phyloP scores from a whole-genome alignment of 2,329 filamentous ascomycete species.

The Amphichorda felina region DNA sequence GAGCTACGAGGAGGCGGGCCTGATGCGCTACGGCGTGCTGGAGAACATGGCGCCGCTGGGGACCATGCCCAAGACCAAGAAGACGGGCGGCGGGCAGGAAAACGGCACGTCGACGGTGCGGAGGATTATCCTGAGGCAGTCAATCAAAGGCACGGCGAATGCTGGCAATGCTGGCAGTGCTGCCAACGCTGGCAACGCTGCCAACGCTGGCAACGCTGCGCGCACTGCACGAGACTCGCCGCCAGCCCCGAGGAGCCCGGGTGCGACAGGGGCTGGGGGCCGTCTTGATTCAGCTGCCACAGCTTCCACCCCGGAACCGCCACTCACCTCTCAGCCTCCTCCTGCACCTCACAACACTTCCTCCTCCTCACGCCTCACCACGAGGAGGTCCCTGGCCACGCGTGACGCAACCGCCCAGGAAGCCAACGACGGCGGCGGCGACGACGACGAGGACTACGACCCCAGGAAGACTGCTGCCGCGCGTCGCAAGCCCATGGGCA shows the following conservation, averaged over 20 bases:
- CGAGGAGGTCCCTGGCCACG: constrained; percentile 8
- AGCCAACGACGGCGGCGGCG: constrained; percentile 20
- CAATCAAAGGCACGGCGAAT: constrained; percentile 13
- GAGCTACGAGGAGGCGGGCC: constrained; percentile 68
- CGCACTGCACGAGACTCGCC: constrained; percentile 1
- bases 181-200: constrained; percentile 5
- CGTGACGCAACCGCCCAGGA: no score
- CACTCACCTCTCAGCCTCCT: constrained; percentile 7
- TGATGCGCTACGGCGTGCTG: constrained; percentile 63
- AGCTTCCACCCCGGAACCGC: constrained; percentile 1
- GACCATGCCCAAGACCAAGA: constrained; percentile 50
- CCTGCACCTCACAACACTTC: constrained; percentile 3
- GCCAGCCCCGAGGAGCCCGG: not conserved
- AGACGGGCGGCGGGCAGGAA: constrained; percentile 13
- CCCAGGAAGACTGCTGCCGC: constrained; percentile 17
- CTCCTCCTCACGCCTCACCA: not conserved
- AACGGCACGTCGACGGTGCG: constrained; percentile 16
- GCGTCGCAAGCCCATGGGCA: constrained; percentile 12
- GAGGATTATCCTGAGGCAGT: constrained; percentile 34
- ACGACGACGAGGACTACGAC: constrained; percentile 30
- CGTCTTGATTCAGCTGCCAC: not conserved
- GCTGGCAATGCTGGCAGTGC: no score
- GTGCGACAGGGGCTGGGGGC: not conserved
- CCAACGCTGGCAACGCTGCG: not conserved
- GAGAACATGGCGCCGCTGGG: constrained; percentile 79